Evolutionary conservation across 1,284 basidiomycete species (phyloP).

Genomic region (Naganishia liquefaciens): DNA sequence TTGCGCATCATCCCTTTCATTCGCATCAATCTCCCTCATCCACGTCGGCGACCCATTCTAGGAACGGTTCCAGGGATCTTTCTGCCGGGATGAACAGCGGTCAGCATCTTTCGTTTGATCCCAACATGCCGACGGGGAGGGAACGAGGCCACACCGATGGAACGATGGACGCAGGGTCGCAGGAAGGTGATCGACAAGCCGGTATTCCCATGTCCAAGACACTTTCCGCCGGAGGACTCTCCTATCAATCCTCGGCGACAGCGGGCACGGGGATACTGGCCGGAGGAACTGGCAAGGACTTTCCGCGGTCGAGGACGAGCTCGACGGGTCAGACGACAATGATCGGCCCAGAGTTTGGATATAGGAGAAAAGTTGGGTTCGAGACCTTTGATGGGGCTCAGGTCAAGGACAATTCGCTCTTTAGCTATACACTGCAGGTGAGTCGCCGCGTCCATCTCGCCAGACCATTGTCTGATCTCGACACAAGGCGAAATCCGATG

Average conservation of each 20-base stretch:
- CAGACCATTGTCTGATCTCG: background rate
- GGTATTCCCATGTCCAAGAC: constrained; percentile 23
- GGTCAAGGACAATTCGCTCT: constrained; percentile 58
- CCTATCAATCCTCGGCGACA: constrained; percentile 19
- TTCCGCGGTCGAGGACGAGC: constrained; percentile 21
- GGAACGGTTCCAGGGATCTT: constrained; percentile 8
- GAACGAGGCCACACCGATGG: background rate
- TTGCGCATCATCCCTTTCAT: constrained; percentile 28
- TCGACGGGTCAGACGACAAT: constrained; percentile 23
- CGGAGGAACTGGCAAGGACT: constrained; percentile 3
- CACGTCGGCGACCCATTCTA: constrained; percentile 8
- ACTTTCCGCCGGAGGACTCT: constrained; percentile 15
- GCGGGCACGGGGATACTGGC: constrained; percentile 9
- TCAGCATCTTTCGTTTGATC: constrained; percentile 21
- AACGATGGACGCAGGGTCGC: background rate
- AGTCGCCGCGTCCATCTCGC: constrained; percentile 26
- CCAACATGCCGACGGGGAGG: constrained; percentile 18
- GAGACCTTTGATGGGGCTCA: constrained; percentile 69
- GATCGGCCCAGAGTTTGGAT: constrained; percentile 55
- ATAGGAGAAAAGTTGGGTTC: constrained; percentile 83
- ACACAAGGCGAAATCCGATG: constrained; percentile 76
- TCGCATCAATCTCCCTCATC: background rate
- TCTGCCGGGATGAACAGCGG: background rate
- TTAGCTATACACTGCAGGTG: constrained; percentile 57
- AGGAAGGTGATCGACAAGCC: background rate